These are phyloP conservation scores for Solanum piurae DNA, from an alignment of 257 asterid species.

Conservation along the genomic window DNA sequence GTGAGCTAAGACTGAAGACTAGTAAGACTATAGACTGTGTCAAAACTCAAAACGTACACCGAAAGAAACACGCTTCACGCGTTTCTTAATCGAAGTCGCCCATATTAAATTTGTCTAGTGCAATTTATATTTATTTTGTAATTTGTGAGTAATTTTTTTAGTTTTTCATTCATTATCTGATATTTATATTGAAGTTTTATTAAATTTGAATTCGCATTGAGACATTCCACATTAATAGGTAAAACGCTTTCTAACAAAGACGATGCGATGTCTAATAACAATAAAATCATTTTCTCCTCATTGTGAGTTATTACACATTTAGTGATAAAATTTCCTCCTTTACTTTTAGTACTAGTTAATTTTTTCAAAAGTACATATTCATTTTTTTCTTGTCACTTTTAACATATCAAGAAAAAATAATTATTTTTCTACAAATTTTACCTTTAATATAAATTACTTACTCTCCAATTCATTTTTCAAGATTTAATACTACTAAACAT, in stretches of 20 bases:
- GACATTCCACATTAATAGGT: rapidly evolving
- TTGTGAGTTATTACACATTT: neutral
- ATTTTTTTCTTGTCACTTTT: no score
- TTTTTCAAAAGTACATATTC: no score
- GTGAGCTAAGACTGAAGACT: conserved; percentile 11
- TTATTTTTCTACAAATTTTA: no score
- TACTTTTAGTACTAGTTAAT: no score
- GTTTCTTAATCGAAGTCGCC: neutral
- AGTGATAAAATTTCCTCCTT: neutral
- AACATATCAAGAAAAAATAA: no score
- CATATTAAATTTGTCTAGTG: no score
- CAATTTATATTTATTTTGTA: no score
- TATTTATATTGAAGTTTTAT: no score
- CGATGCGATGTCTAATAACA: rapidly evolving
- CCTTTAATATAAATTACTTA: no score
- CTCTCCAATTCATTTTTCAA: neutral
- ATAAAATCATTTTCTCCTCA: neutral
- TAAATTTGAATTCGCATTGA: no score
- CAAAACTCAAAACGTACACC: neutral
- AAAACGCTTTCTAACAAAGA: rapidly evolving
- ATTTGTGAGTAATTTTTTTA: no score
- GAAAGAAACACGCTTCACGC: neutral
- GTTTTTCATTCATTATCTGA: no score
- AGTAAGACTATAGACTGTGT: neutral
- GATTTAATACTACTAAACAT: neutral